Conservation (phyloP, 345 rosid genomes). For the Anastatica hierochuntica region DNA sequence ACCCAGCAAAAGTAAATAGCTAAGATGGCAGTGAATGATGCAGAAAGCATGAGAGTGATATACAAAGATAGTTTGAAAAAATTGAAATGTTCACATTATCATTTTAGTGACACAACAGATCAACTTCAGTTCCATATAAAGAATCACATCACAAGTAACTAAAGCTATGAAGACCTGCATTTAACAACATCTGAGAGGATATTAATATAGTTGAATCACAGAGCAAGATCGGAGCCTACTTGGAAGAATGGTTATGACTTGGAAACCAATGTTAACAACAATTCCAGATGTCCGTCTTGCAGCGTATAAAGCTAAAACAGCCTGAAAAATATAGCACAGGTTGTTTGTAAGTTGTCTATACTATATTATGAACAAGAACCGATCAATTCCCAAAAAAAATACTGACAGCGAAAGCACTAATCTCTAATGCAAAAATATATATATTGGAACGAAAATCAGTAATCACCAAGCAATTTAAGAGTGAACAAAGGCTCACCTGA, state of each 20-base stretch:
- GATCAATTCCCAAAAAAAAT: neutral
- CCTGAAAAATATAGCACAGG: slow-evolving; percentile 34
- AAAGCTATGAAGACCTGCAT: neutral
- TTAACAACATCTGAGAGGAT: neutral
- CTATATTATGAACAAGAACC: neutral
- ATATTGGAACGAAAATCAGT: neutral
- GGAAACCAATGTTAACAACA: slow-evolving; percentile 85
- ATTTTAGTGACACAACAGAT: slow-evolving; percentile 1
- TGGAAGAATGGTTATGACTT: slow-evolving; percentile 77
- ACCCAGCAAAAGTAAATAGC: slow-evolving; percentile 12
- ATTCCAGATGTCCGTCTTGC: slow-evolving; percentile 75
- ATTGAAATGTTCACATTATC: neutral
- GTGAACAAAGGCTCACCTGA: slow-evolving; percentile 43
- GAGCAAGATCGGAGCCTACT: slow-evolving; percentile 35
- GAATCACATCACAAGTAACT: neutral
- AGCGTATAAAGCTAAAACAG: slow-evolving; percentile 73
- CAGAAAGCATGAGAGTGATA: neutral
- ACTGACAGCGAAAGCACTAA: too few relatives aligned
- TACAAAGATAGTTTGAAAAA: neutral
- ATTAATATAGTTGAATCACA: neutral
- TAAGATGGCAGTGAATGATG: slow-evolving; percentile 4
- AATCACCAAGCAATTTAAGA: neutral
- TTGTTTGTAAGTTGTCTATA: neutral
- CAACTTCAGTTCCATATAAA: neutral
- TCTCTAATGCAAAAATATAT: neutral